Percentiles rank a stretch among this genome's conserved stretches.
Evolutionary conservation across 257 asterid species (phyloP).

Genomic region (Capsicum chinense): DNA sequence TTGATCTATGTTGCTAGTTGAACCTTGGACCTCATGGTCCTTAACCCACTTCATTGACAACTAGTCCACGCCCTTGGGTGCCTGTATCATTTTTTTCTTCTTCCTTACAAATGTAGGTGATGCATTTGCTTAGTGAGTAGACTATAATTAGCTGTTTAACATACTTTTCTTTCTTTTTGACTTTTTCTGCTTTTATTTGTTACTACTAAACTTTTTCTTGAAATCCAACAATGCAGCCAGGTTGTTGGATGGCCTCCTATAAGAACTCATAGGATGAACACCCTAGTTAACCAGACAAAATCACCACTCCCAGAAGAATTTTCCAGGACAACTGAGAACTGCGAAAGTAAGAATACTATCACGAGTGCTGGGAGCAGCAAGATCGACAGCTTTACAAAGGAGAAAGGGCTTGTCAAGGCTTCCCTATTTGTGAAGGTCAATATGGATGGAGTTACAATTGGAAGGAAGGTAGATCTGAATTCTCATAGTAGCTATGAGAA

Average conservation of each 20-base stretch:
- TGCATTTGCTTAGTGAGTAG: conserved; percentile 11
- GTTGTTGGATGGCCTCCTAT: conserved; percentile 67
- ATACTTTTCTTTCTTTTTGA: not conserved
- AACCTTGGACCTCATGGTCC: too few relatives aligned
- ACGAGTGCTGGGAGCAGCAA: conserved; percentile 36
- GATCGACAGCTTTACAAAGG: conserved; percentile 42
- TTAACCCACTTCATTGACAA: too few relatives aligned
- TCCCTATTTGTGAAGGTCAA: conserved; percentile 84
- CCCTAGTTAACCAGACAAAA: conserved; percentile 47
- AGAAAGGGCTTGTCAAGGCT: conserved; percentile 41
- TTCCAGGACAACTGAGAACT: conserved; percentile 45
- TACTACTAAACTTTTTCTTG: conserved; percentile 16
- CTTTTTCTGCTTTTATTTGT: not conserved
- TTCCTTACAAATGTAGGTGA: not conserved
- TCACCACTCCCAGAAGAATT: conserved; percentile 38
- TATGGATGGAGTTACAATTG: conserved; percentile 86
- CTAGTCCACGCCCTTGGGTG: too few relatives aligned
- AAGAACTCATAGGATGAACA: conserved; percentile 50
- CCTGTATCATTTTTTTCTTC: not conserved
- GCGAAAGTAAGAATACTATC: conserved; percentile 37
- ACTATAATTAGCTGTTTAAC: conserved; percentile 1
- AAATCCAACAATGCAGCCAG: conserved; percentile 45
- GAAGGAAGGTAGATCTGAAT: conserved; percentile 82
- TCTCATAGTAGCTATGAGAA: conserved; percentile 74
- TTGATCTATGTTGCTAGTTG: not conserved